Conservation (phyloP, 768 basidiomycete species). For the Trametes meyenii region DNA sequence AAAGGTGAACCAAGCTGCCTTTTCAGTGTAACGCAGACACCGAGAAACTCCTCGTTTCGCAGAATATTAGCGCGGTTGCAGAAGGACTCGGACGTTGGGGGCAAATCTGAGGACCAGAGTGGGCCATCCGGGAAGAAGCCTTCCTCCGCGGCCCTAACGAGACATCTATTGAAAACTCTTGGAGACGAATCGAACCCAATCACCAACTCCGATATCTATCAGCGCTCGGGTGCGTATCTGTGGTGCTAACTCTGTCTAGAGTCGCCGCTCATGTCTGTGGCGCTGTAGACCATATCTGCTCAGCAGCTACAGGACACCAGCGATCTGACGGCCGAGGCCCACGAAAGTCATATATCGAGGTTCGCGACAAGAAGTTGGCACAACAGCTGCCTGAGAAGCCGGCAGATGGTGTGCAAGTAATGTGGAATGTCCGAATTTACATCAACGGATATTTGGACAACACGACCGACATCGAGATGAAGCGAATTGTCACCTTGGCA, state of each 20-base stretch:
- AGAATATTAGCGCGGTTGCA: slow-evolving; percentile 38
- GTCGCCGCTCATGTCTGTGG: slow-evolving; percentile 4
- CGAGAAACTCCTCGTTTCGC: not conserved
- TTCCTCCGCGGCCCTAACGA: slow-evolving; percentile 53
- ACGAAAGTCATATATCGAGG: slow-evolving; percentile 26
- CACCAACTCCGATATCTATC: slow-evolving; percentile 66
- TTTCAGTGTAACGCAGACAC: no score
- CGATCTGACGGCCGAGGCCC: slow-evolving; percentile 31
- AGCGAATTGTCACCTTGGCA: slow-evolving; percentile 60
- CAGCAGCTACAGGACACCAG: slow-evolving; percentile 53
- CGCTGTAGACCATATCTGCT: slow-evolving; percentile 56
- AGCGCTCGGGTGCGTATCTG: slow-evolving; percentile 56
- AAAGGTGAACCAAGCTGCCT: slow-evolving; percentile 20
- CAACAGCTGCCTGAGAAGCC: slow-evolving; percentile 29
- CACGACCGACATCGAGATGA: slow-evolving; percentile 84
- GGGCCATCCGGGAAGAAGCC: slow-evolving; percentile 16
- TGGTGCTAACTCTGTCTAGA: not conserved
- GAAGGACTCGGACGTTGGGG: slow-evolving; percentile 32
- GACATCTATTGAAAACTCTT: slow-evolving; percentile 62
- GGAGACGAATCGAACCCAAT: slow-evolving; percentile 73
- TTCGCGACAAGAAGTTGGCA: slow-evolving; percentile 32
- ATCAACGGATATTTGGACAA: slow-evolving; percentile 70
- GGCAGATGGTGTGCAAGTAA: slow-evolving; percentile 20
- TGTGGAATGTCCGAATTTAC: slow-evolving; percentile 57
- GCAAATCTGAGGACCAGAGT: slow-evolving; percentile 17